Percentiles rank a stretch among this genome's conserved stretches.
These are phyloP conservation scores for Areca catechu DNA, from an alignment of 176 grass and related monocot genomes.

Conservation along the genomic window DNA sequence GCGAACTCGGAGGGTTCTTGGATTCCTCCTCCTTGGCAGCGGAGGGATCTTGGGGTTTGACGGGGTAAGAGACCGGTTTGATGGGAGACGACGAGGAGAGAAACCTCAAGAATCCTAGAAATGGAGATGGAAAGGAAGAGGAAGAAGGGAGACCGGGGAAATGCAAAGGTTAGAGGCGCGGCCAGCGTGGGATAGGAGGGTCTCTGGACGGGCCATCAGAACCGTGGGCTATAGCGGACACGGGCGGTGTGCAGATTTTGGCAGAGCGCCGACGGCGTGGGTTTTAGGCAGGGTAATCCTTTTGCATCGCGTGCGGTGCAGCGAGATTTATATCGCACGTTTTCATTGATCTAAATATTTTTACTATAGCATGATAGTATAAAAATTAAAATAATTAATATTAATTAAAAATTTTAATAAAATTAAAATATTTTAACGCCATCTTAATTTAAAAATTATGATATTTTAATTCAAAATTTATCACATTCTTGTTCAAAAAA, in stretches of 20 bases:
- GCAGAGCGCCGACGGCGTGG: too few relatives aligned
- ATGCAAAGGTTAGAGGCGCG: conserved; percentile 14
- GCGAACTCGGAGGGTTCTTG: not conserved
- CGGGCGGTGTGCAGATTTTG: not conserved
- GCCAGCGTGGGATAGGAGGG: conserved; percentile 34
- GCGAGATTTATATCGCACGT: too few relatives aligned
- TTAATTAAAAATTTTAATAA: too few relatives aligned
- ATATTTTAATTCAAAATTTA: too few relatives aligned
- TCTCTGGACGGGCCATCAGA: conserved; percentile 58
- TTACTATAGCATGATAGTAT: too few relatives aligned
- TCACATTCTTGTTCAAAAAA: too few relatives aligned
- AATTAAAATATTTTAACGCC: too few relatives aligned
- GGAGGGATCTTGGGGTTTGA: conserved; percentile 35
- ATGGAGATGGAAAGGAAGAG: conserved; percentile 28
- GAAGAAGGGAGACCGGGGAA: conserved; percentile 24
- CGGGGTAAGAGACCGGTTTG: conserved; percentile 63
- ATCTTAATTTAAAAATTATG: too few relatives aligned
- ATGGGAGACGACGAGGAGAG: conserved; percentile 28
- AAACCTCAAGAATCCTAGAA: conserved; percentile 2
- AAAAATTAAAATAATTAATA: too few relatives aligned
- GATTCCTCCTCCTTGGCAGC: conserved; percentile 15
- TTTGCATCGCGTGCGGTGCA: too few relatives aligned
- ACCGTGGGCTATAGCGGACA: conserved; percentile 17
- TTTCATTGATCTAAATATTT: too few relatives aligned
- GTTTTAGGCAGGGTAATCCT: too few relatives aligned